Percentiles rank a stretch among this genome's conserved stretches.
Conservation (phyloP, 192 early-diverging fungal species). For the Rhizoclosmatium globosum region DNA sequence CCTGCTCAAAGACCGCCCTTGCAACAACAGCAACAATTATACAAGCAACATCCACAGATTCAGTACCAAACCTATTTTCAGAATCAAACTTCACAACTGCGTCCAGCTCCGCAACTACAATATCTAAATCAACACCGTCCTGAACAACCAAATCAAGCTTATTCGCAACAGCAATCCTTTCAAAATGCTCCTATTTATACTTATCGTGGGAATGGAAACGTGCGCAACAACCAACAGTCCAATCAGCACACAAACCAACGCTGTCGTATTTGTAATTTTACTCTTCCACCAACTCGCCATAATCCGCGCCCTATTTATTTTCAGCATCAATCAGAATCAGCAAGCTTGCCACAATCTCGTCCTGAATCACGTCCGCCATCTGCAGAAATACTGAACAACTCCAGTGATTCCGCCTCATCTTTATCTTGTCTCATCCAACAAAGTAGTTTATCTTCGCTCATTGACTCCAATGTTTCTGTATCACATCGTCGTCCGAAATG, state of each 20-base stretch:
- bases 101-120: neutral
- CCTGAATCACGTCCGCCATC: too few relatives aligned
- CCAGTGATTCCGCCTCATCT: too few relatives aligned
- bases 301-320: neutral
- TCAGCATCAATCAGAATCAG: too few relatives aligned
- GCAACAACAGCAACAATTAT: neutral
- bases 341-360: too few relatives aligned
- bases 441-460: too few relatives aligned
- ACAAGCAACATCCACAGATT: neutral
- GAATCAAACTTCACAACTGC: too few relatives aligned
- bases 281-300: neutral
- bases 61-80: too few relatives aligned
- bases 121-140: neutral
- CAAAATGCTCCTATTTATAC: neutral
- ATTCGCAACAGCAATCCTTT: neutral
- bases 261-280: neutral
- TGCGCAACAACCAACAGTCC: neutral
- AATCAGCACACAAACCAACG: neutral
- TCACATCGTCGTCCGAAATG: too few relatives aligned
- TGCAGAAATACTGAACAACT: too few relatives aligned
- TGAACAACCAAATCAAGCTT: neutral
- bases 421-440: too few relatives aligned
- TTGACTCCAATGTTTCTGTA: too few relatives aligned
- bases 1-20: too few relatives aligned
- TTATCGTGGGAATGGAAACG: neutral